Conservation (phyloP, 139 green algal genomes). For the Chlorella sp. region DNA sequence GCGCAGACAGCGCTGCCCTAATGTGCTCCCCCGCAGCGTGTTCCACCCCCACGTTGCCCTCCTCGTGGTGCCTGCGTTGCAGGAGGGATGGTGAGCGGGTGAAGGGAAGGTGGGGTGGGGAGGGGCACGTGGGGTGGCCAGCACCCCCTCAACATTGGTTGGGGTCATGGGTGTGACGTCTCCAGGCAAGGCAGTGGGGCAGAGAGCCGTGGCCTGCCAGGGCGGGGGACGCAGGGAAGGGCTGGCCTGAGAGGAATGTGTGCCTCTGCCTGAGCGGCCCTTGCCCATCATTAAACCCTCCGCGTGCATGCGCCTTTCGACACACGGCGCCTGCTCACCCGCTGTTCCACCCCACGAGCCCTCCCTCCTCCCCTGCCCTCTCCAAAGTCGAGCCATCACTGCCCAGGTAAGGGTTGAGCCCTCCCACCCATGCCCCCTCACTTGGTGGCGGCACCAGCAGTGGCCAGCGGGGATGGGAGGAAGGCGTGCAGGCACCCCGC, state of each 20-base stretch:
- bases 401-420: no score
- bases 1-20: constrained; percentile 12
- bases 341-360: not conserved
- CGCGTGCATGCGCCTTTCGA: no score
- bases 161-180: no score
- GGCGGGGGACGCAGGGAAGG: no score
- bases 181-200: no score
- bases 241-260: not conserved
- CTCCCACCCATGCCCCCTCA: not conserved
- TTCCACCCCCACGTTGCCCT: constrained; percentile 59
- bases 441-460: not conserved
- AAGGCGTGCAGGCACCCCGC: constrained; percentile 55
- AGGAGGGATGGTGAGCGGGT: not conserved
- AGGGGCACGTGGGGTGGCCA: not conserved
- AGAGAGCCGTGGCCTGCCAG: not conserved
- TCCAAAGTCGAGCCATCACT: not conserved
- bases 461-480: constrained; percentile 40
- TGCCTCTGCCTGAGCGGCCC: not conserved
- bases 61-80: constrained; percentile 50
- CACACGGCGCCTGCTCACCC: no score
- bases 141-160: no score
- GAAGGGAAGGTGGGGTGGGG: not conserved
- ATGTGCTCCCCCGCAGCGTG: constrained; percentile 42
- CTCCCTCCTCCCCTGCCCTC: no score
- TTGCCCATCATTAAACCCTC: not conserved